Evolutionary conservation across 2,329 filamentous ascomycete species (phyloP).

Genomic region (Dichotomopilus funicola): DNA sequence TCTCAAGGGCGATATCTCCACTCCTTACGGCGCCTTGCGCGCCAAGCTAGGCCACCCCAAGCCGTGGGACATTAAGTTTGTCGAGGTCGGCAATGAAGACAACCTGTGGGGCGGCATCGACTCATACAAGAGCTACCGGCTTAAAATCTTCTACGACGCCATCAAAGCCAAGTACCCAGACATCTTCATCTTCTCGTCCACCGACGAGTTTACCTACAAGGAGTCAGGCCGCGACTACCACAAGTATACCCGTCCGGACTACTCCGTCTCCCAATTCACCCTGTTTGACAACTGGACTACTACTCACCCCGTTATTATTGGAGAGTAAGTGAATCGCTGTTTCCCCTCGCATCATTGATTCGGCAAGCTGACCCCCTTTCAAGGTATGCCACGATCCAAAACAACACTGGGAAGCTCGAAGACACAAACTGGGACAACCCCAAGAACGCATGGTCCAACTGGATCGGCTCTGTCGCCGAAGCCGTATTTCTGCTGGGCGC

Average conservation of each 20-base stretch:
- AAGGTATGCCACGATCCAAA: constrained; percentile 1
- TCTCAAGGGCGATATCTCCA: constrained; percentile 42
- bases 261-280: constrained; percentile 43
- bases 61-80: constrained; percentile 54
- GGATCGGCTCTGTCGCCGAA: constrained; percentile 48
- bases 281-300: constrained; percentile 33
- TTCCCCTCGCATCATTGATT: background rate
- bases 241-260: constrained; percentile 36
- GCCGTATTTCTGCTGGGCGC: constrained; percentile 59
- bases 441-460: constrained; percentile 6
- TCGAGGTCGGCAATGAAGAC: constrained; percentile 65
- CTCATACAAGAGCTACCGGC: constrained; percentile 36
- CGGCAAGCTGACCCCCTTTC: background rate
- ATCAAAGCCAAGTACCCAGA: constrained; percentile 34
- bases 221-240: constrained; percentile 22
- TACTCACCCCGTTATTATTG: constrained; percentile 18
- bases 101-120: constrained; percentile 46
- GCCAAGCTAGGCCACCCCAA: constrained; percentile 54
- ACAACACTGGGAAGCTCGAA: constrained; percentile 8
- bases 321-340: constrained; percentile 33
- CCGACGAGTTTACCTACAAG: constrained; percentile 10
- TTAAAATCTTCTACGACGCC: constrained; percentile 53
- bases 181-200: constrained; percentile 29
- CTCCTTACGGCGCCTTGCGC: constrained; percentile 47
- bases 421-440: constrained; percentile 1